Conservation (phyloP, 2,329 filamentous ascomycete genomes). For the Passalora sequoiae region DNA sequence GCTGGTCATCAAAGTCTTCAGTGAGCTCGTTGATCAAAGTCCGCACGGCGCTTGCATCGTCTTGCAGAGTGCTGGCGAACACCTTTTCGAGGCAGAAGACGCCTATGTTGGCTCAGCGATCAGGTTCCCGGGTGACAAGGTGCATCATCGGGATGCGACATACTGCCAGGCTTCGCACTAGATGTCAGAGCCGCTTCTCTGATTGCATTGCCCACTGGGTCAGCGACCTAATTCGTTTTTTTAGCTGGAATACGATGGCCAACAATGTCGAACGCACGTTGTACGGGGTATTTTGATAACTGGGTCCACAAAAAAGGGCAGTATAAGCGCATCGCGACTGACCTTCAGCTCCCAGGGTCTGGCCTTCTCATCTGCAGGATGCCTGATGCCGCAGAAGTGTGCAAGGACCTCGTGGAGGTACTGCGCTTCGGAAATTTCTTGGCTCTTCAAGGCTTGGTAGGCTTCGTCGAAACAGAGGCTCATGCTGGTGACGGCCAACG, state of each 20-base stretch:
- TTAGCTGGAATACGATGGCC: no score
- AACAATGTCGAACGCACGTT: no score
- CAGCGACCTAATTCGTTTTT: no score
- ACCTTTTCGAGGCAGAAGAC: constrained; percentile 7
- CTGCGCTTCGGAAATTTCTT: constrained; percentile 12
- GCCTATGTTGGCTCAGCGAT: constrained; percentile 1
- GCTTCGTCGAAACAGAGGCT: constrained; percentile 21
- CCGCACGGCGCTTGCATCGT: constrained; percentile 10
- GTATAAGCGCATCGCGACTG: no score
- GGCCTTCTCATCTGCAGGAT: constrained; percentile 12
- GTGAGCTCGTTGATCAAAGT: constrained; percentile 4
- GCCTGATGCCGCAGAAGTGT: constrained; percentile 13
- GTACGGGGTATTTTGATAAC: no score
- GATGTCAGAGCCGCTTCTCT: constrained; percentile 14
- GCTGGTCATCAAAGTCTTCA: neutral
- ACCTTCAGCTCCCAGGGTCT: constrained; percentile 15
- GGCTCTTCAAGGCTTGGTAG: constrained; percentile 12
- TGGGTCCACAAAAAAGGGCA: no score
- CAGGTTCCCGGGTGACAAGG: no score
- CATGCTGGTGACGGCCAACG: constrained; percentile 9
- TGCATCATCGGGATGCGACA: no score
- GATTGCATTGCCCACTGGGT: constrained; percentile 20
- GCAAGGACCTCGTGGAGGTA: constrained; percentile 18
- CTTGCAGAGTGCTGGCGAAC: constrained; percentile 10
- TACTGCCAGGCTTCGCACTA: constrained; percentile 5